Conservation (phyloP, 306 rosid species). For the Phaseolus lunatus region DNA sequence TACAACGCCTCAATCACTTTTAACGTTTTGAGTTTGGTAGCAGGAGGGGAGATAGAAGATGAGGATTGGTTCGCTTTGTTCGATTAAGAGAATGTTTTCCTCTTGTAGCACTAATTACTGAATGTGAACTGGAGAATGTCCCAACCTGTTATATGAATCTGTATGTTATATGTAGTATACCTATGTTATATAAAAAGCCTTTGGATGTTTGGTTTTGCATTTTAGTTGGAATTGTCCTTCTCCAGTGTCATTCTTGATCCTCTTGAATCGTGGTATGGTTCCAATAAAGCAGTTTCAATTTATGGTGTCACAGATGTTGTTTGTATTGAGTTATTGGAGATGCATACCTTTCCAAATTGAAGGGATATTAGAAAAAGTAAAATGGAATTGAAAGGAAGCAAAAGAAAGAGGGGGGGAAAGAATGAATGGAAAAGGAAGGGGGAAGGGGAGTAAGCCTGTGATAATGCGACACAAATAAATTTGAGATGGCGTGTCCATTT, state of each 20-base stretch:
- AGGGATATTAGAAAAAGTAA: neutral
- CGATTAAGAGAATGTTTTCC: slow-evolving; percentile 49
- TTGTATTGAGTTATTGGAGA: slow-evolving; percentile 5
- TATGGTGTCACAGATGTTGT: slow-evolving; percentile 1
- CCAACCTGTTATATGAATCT: slow-evolving; percentile 56
- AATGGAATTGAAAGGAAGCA: neutral
- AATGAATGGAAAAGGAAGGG: slow-evolving; percentile 2
- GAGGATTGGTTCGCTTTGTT: slow-evolving; percentile 45
- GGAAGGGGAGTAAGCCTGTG: neutral
- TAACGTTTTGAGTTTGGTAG: slow-evolving; percentile 47
- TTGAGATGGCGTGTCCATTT: slow-evolving; percentile 22
- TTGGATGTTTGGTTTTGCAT: slow-evolving; percentile 44
- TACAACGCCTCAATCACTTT: slow-evolving; percentile 42
- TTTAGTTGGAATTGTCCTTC: slow-evolving; percentile 30
- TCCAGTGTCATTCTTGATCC: slow-evolving; percentile 21
- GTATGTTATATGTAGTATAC: slow-evolving; percentile 49
- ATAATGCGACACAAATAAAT: neutral
- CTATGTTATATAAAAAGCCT: slow-evolving; percentile 47
- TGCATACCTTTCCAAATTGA: neutral
- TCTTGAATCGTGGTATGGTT: slow-evolving; percentile 14
- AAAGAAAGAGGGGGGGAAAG: neutral
- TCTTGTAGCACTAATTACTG: slow-evolving; percentile 60
- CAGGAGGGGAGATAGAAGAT: slow-evolving; percentile 47
- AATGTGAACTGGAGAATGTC: slow-evolving; percentile 51
- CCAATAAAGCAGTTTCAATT: slow-evolving; percentile 36